Base-by-base conservation (phyloP, 2,329 filamentous ascomycete genomes). In the Stagonosporopsis cucurbitacearum region DNA sequence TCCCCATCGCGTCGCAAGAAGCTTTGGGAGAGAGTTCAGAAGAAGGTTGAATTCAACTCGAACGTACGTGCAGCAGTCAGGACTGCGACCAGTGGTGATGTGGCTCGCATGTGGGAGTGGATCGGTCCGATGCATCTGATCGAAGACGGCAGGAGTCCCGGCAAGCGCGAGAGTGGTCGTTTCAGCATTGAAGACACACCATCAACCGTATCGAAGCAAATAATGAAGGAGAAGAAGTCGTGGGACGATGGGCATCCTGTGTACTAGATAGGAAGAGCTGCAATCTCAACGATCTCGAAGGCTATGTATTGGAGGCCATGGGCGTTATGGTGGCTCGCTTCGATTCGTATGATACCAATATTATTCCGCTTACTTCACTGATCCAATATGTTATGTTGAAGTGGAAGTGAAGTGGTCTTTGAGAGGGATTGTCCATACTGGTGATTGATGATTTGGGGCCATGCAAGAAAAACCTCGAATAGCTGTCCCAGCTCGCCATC, bases 21-120 rank as follows among this genome's bases (percentile, higher is more conserved):
- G 52, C 81, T 99, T 46, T 99, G 96, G 95, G 84, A 87, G 61
- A 86, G 86, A 45, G 95, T 99, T 19, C 85, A 87, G 64, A 85
- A 82, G 47, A 89, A 98, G 48, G 93, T 99, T 0, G 95, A 99
- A 77, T 88, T 88, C 75, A 99, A 99, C 74, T 90, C 91, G 57
- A 99, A 99, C 70, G 89, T 99, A 15, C 85, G 95, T 37, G 91
- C 77, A 77, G 93, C 83, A 78, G 92, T 80, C 79, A 89, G 83
- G 77, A 85, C 86, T 64, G 83, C 63, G 73, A 80, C 81, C 19
- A 78, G 67, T 28, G 80, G 80, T 1, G 80, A 82, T 65, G 83
- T 88, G 46, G 82, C 84, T 43, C 80, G 85, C 43, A 83, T 86
- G 50, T 89, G 87, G 87, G 86, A 88, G 67, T 89, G 87, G 87